Base-by-base conservation (phyloP, 2,329 filamentous ascomycete species). In the Aureobasidium namibiae region DNA sequence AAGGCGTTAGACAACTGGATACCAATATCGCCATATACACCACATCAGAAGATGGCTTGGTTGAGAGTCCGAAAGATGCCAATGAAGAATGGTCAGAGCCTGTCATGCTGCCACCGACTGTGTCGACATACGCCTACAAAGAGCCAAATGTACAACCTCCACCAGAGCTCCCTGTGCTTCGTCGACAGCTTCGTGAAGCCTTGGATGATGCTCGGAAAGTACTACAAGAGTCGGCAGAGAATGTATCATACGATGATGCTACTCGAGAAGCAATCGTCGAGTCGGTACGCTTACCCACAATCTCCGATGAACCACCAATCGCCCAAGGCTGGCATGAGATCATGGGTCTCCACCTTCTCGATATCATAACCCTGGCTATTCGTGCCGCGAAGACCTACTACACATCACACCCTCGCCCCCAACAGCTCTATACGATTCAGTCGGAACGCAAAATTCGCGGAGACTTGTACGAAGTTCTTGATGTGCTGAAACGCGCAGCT, bases 331-430 rank as follows among this genome's bases (percentile, higher is more conserved):
- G 88, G 85, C 84, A 88, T 70, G 90, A 96, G 72, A 81, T 95
- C 23, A 90, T 96, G 71, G 94, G 92, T 18, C 85, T 97, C 78
- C 89, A 95, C 68, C 84, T 99, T 38, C 82, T 97, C 59, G 92
- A 97, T 70, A 86, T 95, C 56, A 88, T 94, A 69, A 99, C 94
- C 1, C 80, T 97, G 56, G 92, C 92, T n/a, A 97, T 99, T 65
- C 85, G 91, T 56, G 91, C 92, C 1, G 94, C 94, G 54, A 96
- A 95, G 75, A 87, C 95, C 67, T 99, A 97, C 75, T 97, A 99
- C 74, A 96, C 92, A 0, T 83, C 90, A 4, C 94, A 97, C 70
- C 89, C 95, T 68, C 82, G 92, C 56, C 90, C 92, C 1, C 87
- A 94, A 65, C 86, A 89, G 38, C 78, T 97, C 18, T 90, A 94